A percentile compares a stretch with the other conserved stretches of the same genome.
phyloP scores from a whole-genome alignment of 106 monocot species.

The Xerophyta viscosa region DNA sequence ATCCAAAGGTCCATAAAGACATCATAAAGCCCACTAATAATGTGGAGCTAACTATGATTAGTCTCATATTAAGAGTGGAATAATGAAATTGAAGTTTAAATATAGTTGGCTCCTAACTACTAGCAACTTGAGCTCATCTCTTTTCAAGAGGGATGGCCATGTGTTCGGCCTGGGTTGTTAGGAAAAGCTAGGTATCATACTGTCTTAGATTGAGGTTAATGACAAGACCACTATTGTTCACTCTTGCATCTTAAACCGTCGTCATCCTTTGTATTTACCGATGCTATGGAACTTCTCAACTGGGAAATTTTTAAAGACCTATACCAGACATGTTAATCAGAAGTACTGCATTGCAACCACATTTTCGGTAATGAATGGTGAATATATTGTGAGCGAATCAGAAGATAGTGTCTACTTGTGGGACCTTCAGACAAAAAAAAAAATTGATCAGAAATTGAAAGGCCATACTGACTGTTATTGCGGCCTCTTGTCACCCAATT shows the following conservation, averaged over 20 bases:
- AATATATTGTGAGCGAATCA: constrained; percentile 70
- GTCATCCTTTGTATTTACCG: constrained; percentile 17
- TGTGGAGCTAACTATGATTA: no score
- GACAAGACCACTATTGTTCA: no score
- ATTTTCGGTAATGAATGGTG: constrained; percentile 58
- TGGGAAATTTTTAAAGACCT: constrained; percentile 58
- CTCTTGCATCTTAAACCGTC: background rate
- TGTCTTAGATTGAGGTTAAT: no score
- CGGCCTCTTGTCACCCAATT: constrained; percentile 45
- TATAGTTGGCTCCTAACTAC: no score
- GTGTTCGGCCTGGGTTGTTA: no score
- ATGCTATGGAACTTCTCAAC: constrained; percentile 65
- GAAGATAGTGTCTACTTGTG: constrained; percentile 66
- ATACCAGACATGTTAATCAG: constrained; percentile 51
- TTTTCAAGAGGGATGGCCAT: no score
- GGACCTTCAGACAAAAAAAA: constrained; percentile 53
- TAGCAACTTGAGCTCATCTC: no score
- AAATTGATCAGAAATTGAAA: constrained; percentile 59
- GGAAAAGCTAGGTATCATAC: no score
- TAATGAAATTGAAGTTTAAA: no score
- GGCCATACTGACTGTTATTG: constrained; percentile 58
- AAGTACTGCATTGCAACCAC: constrained; percentile 52
- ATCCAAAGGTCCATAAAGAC: no score
- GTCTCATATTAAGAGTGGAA: no score
- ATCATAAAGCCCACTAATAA: no score